These are phyloP conservation scores for Oryza glumipatula DNA, from an alignment of 176 grass and related monocot genomes.

Conservation along the genomic window DNA sequence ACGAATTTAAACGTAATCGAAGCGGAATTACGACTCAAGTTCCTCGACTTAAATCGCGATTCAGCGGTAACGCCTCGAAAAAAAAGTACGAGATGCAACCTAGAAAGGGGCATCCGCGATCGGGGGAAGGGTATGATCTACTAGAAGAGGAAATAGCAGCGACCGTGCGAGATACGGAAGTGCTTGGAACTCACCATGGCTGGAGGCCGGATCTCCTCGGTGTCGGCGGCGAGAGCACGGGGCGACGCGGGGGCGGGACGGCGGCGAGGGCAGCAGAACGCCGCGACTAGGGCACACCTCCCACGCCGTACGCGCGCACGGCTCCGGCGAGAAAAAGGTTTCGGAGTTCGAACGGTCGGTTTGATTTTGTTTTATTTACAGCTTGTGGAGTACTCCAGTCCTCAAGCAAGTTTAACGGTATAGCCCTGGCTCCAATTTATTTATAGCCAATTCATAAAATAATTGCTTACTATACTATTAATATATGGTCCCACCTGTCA, in stretches of 20 bases:
- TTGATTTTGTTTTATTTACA: background rate
- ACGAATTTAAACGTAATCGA: background rate
- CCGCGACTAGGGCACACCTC: background rate
- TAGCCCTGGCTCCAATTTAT: no score
- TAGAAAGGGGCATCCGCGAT: background rate
- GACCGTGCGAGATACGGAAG: background rate
- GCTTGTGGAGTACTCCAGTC: no score
- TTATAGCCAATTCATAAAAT: no score
- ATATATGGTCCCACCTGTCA: no score
- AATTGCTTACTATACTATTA: no score
- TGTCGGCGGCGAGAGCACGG: background rate
- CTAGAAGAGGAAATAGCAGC: background rate
- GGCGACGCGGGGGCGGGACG: background rate
- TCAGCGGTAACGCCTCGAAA: background rate
- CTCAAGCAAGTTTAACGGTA: no score
- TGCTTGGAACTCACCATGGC: slow-evolving; percentile 19
- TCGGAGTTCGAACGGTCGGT: background rate
- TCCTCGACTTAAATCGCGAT: background rate
- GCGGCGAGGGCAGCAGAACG: background rate
- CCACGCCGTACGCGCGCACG: background rate
- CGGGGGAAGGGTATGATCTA: background rate
- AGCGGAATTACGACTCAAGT: background rate
- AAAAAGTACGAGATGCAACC: background rate
- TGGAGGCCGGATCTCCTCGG: background rate
- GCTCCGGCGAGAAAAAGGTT: background rate